Percentiles rank a stretch among this genome's conserved stretches.
phyloP scores from a whole-genome alignment of 805 yeast genomes.

The Wickerhamomyces chambardii region DNA sequence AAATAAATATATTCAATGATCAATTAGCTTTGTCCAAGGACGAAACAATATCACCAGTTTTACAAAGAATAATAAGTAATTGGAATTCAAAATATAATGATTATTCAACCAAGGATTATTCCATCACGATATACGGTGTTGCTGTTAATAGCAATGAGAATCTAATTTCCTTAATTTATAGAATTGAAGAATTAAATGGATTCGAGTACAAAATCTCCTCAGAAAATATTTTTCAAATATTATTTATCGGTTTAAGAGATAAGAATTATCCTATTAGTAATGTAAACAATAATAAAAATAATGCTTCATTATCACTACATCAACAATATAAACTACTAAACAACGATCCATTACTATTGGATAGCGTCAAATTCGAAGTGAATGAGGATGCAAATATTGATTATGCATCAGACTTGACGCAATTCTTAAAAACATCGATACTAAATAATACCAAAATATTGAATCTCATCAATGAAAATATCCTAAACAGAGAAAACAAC shows the following conservation, averaged over 20 bases:
- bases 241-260: slow-evolving; percentile 7
- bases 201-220: slow-evolving; percentile 16
- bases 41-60: slow-evolving; percentile 5
- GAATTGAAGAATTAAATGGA: slow-evolving; percentile 9
- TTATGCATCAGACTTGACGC: slow-evolving; percentile 2
- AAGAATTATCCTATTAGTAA: slow-evolving; percentile 1
- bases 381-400: not conserved
- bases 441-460: slow-evolving; percentile 2
- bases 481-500: slow-evolving; percentile 11
- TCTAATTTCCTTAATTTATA: slow-evolving; percentile 11
- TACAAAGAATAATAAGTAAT: slow-evolving; percentile 6
- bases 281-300: not conserved
- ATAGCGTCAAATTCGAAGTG: slow-evolving; percentile 1
- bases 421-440: slow-evolving; percentile 5
- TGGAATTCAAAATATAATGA: slow-evolving; percentile 17
- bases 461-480: slow-evolving; percentile 5
- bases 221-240: slow-evolving; percentile 8
- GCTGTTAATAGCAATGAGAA: slow-evolving; percentile 10
- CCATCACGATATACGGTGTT: slow-evolving; percentile 9
- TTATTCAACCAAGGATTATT: slow-evolving; percentile 11
- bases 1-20: slow-evolving; percentile 1
- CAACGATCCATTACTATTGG: not conserved
- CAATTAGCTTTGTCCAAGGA: slow-evolving; percentile 2
- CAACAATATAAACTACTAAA: slow-evolving; percentile 11
- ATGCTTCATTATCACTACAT: slow-evolving; percentile 12